Percentiles rank a stretch among this genome's conserved stretches.
Conservation (phyloP, 352 stramenopile genomes). For the Pythium monospermum region DNA sequence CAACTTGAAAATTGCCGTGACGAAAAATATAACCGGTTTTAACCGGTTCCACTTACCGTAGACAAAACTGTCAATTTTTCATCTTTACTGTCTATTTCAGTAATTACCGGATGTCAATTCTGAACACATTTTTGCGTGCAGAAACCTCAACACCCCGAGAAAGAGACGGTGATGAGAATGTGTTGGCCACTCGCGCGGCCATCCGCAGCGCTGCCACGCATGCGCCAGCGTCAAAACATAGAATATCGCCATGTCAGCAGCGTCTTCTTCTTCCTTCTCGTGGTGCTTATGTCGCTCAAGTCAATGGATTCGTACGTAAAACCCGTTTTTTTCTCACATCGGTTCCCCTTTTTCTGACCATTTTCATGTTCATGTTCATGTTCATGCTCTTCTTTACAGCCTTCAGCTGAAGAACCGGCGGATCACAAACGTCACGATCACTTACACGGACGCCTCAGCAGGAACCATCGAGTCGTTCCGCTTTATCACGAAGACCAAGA, state of each 20-base stretch:
- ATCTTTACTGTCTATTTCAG: background rate
- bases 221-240: background rate
- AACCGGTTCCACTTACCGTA: too few relatives aligned
- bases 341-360: background rate
- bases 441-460: background rate
- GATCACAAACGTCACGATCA: constrained; percentile 13
- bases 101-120: background rate
- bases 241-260: too few relatives aligned
- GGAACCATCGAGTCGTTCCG: constrained; percentile 4
- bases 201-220: background rate
- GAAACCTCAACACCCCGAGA: too few relatives aligned
- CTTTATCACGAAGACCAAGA: constrained; percentile 5
- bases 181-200: too few relatives aligned
- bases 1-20: background rate
- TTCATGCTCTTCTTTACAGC: background rate
- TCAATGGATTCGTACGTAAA: constrained; percentile 10
- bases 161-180: too few relatives aligned
- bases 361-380: background rate
- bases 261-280: constrained; percentile 7
- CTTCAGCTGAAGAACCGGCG: constrained; percentile 2
- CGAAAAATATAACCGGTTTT: too few relatives aligned
- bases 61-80: too few relatives aligned
- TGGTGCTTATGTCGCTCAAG: constrained; percentile 5
- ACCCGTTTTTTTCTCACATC: background rate
- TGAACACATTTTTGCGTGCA: too few relatives aligned